A percentile compares a stretch with the other conserved stretches of the same genome.
Conservation (phyloP, 768 basidiomycete genomes). For the Tulasnella calospora region DNA sequence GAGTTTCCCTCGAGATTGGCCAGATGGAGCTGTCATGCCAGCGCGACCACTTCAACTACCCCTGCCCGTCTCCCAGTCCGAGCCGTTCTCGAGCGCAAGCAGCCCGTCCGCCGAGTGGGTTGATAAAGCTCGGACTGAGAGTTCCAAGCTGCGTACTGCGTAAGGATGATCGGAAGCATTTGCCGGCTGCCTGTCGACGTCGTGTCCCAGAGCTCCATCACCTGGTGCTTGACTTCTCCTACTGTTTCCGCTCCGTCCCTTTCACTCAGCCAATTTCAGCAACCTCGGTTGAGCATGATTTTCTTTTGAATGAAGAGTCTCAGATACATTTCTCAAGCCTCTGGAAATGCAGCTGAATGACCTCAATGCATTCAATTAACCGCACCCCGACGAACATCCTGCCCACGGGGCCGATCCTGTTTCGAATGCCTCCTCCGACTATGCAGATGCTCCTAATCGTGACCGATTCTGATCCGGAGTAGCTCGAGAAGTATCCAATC, state of each 20-base stretch:
- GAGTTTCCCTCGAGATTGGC: conserved; percentile 61
- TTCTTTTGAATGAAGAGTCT: not conserved
- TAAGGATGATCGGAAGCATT: no score
- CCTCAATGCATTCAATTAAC: no score
- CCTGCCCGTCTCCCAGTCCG: not conserved
- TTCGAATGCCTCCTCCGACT: not conserved
- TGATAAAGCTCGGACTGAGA: no score
- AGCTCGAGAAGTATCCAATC: not conserved
- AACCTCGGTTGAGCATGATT: no score
- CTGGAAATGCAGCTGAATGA: not conserved
- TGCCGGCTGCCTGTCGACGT: no score
- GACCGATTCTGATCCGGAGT: not conserved
- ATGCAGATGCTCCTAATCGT: not conserved
- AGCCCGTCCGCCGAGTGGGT: no score
- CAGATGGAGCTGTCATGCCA: conserved; percentile 45
- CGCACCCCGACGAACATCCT: no score
- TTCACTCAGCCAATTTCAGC: not conserved
- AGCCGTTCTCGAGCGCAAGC: conserved; percentile 12
- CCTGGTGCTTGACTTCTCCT: no score
- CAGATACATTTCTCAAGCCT: not conserved
- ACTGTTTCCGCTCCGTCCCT: no score
- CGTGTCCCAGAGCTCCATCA: no score
- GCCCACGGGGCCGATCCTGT: not conserved
- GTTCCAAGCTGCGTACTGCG: no score
- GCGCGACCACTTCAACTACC: conserved; percentile 24